phyloP scores from a whole-genome alignment of 2,329 filamentous ascomycete species.

The Pseudofabraea citricarpa region DNA sequence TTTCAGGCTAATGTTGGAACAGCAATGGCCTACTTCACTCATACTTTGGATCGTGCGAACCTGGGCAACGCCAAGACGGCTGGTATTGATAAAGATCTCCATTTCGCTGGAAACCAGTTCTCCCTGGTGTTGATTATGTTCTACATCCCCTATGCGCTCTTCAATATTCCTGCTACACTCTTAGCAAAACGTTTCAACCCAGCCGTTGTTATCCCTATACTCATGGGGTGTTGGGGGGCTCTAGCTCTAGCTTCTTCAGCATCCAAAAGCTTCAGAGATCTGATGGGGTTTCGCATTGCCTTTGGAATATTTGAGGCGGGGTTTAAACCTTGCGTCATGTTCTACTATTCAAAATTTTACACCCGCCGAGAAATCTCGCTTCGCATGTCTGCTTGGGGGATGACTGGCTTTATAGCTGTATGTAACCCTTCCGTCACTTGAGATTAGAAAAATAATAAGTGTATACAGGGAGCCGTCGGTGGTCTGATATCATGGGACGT shows the following conservation, averaged over 20 bases:
- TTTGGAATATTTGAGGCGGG: slow-evolving; percentile 24
- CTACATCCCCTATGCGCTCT: slow-evolving; percentile 68
- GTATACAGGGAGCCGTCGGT: slow-evolving; percentile 48
- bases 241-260: slow-evolving; percentile 20
- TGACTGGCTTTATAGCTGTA: slow-evolving; percentile 6
- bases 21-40: slow-evolving; percentile 37
- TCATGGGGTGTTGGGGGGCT: slow-evolving; percentile 23
- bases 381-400: slow-evolving; percentile 4
- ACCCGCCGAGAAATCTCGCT: slow-evolving; percentile 14
- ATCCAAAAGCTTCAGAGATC: slow-evolving; percentile 16
- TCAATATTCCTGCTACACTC: slow-evolving; percentile 37
- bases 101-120: slow-evolving; percentile 57
- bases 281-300: slow-evolving; percentile 18
- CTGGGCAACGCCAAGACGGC: slow-evolving; percentile 50
- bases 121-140: slow-evolving; percentile 65
- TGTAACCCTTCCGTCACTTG: background rate
- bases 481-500: slow-evolving; percentile 36
- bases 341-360: slow-evolving; percentile 24
- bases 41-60: slow-evolving; percentile 41
- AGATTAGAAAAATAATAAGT: slow-evolving; percentile 32
- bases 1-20: background rate
- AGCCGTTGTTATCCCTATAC: slow-evolving; percentile 22
- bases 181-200: slow-evolving; percentile 23
- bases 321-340: slow-evolving; percentile 22
- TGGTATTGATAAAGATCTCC: slow-evolving; percentile 39